Base-by-base conservation (phyloP, 106 monocot species). In the Dactylorhiza incarnata region DNA sequence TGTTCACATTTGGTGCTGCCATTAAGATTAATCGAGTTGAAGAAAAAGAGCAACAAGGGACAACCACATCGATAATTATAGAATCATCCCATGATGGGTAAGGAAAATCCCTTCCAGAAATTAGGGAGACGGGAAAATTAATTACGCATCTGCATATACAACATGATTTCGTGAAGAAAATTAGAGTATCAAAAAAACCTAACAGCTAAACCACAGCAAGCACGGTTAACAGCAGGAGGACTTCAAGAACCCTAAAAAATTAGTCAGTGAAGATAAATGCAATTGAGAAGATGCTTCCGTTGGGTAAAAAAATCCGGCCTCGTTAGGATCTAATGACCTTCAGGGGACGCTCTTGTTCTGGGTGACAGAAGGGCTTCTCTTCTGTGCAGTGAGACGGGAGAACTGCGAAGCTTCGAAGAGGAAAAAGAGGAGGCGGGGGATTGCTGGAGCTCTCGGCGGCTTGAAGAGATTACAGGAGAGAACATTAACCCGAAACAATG, bases 271-370 rank as follows among this genome's bases (percentile, higher is more conserved):
- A 71, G 23, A 71, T 37, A 46, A 14, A 71, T 17, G 14, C 16
- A 71, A n/a, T 45, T 71, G 26, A 7, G 3, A n/a, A 48, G 48
- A 20, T 72, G n/a, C 7, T 59, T 8, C 8, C 1, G 9, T 45
- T 72, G 22, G 6, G 20, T 22, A 47, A 47, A 72, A 72, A 48
- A 17, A 48, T n/a, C 5, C 19, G 20, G 47, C 15, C 48, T 47
- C 46, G 19, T 20, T 19, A 48, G 45, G 46, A 17, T 47, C n/a
- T 13, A 14, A 7, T 6, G 5, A 72, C 48, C 71, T 47, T 72
- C 71, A 46, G 71, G 15, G 9, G 71, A 72, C 11, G 71, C 19
- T 19, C 71, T 72, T 72, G 71, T 48, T 45, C n/a, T 45, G 47
- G 4, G 17, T 44, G 11, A 14, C 17, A 71, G n/a, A 17, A 44